Base-by-base conservation (phyloP, 352 stramenopile genomes). In the Pythium insidiosum region DNA sequence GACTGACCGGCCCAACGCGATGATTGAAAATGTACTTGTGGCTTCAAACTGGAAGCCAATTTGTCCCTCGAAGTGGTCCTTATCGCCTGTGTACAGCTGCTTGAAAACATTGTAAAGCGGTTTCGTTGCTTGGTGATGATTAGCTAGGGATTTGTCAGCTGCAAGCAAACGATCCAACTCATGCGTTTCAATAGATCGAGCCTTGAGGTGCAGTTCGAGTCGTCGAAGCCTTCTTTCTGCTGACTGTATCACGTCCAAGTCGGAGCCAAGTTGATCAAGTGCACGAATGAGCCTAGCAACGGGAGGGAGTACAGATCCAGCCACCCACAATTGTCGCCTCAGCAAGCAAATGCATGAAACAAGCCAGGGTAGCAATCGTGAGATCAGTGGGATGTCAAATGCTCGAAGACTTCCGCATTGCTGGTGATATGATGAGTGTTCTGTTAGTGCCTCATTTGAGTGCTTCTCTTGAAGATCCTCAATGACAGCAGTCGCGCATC, bases 41-140 rank as follows among this genome's bases (percentile, higher is more conserved):
- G 82, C 79, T 58, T 94, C 82, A 56, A 94, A 94, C 42, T 94
- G 82, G 38, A 94, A 94, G 5, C 82, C 82, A 47, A 94, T 94
- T 47, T 94, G 82, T 0, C 82, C 82, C 53, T 94, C 82, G 43
- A 94, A 94, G 60, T 94, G 82, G 26, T 94, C 82, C 46, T 94
- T 94, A 52, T 91, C 79, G 9, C 82, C 82, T 0, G 77, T 94
- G 57, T 94, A 94, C 1, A 94, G 68, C 33, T 92, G 77, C 39
- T 84, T 80, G 45, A 94, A 94, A 22, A 92, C 77, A 25, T 94
- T 94, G 54, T 94, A 87, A 37, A 93, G 66, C 16, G 76, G 64
- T 41, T 88, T 88, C 3, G 73, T 78, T 22, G 63, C 57, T 33
- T 79, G 72, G 9, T 73, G 60, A 35, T 68, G 57, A 12, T 58